A percentile compares a stretch with the other conserved stretches of the same genome.
phyloP scores from a whole-genome alignment of 805 yeast genomes.

The Metschnikowia continentalis region DNA sequence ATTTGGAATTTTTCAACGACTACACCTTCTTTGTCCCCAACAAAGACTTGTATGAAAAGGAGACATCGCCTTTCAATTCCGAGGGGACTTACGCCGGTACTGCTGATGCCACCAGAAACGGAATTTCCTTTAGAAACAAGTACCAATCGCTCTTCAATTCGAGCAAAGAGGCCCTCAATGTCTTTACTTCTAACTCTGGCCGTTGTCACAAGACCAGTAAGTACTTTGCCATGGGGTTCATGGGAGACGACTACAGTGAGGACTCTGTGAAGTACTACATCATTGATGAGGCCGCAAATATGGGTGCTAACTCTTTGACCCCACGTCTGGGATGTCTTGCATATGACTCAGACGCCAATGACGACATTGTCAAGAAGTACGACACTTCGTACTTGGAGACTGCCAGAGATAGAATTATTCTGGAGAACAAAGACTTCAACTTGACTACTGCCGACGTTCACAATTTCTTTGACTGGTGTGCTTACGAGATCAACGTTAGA shows the following conservation, averaged over 20 bases:
- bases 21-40: slow-evolving; percentile 47
- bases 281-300: slow-evolving; percentile 42
- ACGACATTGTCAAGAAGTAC: slow-evolving; percentile 22
- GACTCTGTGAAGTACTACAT: slow-evolving; percentile 33
- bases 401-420: slow-evolving; percentile 56
- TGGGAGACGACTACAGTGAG: slow-evolving; percentile 39
- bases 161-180: slow-evolving; percentile 32
- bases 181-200: slow-evolving; percentile 53
- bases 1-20: slow-evolving; percentile 50
- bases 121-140: slow-evolving; percentile 43
- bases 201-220: slow-evolving; percentile 54
- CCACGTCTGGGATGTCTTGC: slow-evolving; percentile 45
- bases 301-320: slow-evolving; percentile 60
- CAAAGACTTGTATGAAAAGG: slow-evolving; percentile 42
- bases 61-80: slow-evolving; percentile 44
- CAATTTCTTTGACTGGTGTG: slow-evolving; percentile 59
- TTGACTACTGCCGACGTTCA: slow-evolving; percentile 51
- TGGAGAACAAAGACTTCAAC: slow-evolving; percentile 50
- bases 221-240: slow-evolving; percentile 57
- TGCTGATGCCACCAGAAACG: slow-evolving; percentile 45
- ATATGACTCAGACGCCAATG: slow-evolving; percentile 30
- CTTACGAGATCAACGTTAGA: slow-evolving; percentile 66
- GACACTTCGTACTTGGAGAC: slow-evolving; percentile 43
- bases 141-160: slow-evolving; percentile 46
- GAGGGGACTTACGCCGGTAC: slow-evolving; percentile 50